Base-by-base conservation (phyloP, 2,329 filamentous ascomycete genomes). In the Metarhizium album region DNA sequence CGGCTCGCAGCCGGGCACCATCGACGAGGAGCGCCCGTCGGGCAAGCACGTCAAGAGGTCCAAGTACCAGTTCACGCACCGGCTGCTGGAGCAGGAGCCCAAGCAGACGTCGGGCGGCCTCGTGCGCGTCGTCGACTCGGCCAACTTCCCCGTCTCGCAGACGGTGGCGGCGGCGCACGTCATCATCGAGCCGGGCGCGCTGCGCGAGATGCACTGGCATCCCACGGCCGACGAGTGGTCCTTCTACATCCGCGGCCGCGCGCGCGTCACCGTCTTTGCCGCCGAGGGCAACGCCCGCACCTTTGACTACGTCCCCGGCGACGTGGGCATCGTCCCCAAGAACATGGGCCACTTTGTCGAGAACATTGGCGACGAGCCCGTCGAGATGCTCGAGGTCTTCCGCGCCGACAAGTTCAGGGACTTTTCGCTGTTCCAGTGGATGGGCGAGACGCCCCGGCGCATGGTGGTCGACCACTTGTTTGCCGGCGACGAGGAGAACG, bases 201-300 rank as follows among this genome's bases (percentile, higher is more conserved):
- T 90, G 62, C 78, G 86, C 9, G 86, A 89, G 68, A 88, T 90
- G 75, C 86, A 90, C 70, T 90, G 86, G 86, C 86, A 90, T 61
- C 84, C 85, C 0, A 82, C 80, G 43, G 84, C 84, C 13, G 86
- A 90, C 60, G 86, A 90, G 64, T 90, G 86, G 86, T 86, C 81
- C 6, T 90, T 86, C 67, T 89, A 90, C 71, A 79, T 90, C 62
- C 69, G 70, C 24, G 87, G 87, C 0, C 79, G 80, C 40, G 87
- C 84, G 0, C 78, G 86, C 31, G 78, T 89, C 14, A 90, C 86
- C 14, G 78, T 90, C 56, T 90, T 90, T 61, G 83, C 79, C 0
- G 76, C 84, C 2, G 78, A 85, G 57, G 79, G 82, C 27, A 79
- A 72, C 22, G 84, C 86, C 0, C 74, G 84, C 23, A 90, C 86